A percentile compares a stretch with the other conserved stretches of the same genome.
Conservation (phyloP, 2,329 filamentous ascomycete species). For the Emmonsiellopsis sp. region DNA sequence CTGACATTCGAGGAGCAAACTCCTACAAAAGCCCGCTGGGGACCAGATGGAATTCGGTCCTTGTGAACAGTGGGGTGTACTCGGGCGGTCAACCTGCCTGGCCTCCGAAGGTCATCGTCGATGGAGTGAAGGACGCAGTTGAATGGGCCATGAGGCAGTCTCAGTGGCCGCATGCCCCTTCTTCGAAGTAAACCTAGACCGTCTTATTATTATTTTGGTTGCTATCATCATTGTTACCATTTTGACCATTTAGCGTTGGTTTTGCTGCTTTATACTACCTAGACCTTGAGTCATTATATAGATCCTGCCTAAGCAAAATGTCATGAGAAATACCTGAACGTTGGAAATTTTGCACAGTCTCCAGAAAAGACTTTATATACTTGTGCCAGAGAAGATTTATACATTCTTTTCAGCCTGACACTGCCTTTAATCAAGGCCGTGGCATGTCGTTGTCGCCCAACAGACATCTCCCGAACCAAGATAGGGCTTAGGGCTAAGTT, state of each 20-base stretch:
- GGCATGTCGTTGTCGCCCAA: neutral
- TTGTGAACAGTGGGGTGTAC: slow-evolving; percentile 77
- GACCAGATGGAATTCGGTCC: slow-evolving; percentile 65
- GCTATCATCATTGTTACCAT: neutral
- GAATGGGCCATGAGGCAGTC: slow-evolving; percentile 60
- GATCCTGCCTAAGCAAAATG: neutral
- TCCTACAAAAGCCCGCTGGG: slow-evolving; percentile 56
- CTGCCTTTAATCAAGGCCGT: neutral
- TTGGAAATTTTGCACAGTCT: no score
- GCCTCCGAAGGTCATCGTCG: slow-evolving; percentile 55
- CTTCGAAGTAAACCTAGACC: no score
- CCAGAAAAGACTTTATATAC: no score
- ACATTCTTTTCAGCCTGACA: neutral
- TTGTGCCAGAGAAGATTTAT: neutral
- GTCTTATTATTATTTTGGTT: neutral
- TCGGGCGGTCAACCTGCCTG: slow-evolving; percentile 46
- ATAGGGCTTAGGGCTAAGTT: slow-evolving; percentile 7
- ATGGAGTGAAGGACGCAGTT: slow-evolving; percentile 69
- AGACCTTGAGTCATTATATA: neutral
- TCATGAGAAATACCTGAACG: no score
- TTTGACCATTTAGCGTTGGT: neutral
- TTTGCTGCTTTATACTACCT: neutral
- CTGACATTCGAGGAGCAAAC: slow-evolving; percentile 83
- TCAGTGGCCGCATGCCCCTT: slow-evolving; percentile 20
- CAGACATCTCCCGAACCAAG: neutral